Evolutionary conservation across 2,329 filamentous ascomycete genomes (phyloP).

Genomic region (Cladosporium cucumerinum): DNA sequence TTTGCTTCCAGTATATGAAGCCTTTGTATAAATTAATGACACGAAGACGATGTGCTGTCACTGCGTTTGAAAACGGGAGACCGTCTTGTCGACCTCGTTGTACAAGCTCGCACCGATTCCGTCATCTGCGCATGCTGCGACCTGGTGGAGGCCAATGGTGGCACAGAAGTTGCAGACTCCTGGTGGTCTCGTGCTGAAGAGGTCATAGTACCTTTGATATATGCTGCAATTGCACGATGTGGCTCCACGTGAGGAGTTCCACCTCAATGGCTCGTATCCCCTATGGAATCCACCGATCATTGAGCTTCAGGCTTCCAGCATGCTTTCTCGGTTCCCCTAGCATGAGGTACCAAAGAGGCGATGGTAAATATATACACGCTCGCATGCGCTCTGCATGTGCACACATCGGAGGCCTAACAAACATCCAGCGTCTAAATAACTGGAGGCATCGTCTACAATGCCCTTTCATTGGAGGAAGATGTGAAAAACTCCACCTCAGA

Average conservation of each 20-base stretch:
- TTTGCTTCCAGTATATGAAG: neutral
- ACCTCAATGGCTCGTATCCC: neutral
- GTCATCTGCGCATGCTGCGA: neutral
- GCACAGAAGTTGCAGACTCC: neutral
- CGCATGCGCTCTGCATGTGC: neutral
- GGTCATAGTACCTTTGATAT: neutral
- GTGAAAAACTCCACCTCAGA: too few relatives aligned
- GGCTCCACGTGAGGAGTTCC: neutral
- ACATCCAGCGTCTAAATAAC: neutral
- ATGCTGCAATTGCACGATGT: neutral
- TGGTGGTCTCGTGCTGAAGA: neutral
- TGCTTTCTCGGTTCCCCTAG: neutral
- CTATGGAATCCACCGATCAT: neutral
- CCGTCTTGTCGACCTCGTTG: neutral
- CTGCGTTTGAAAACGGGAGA: neutral
- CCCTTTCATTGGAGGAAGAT: too few relatives aligned
- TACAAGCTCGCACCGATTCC: neutral
- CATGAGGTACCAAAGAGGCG: neutral
- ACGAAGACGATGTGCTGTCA: constrained; percentile 7
- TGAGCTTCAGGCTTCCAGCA: neutral
- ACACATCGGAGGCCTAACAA: neutral
- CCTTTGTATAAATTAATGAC: too few relatives aligned
- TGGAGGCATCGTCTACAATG: too few relatives aligned
- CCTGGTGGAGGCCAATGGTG: neutral
- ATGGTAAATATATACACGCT: neutral